These are phyloP conservation scores for Fusarium algeriense DNA, from an alignment of 2,329 filamentous ascomycete species.

Conservation along the genomic window DNA sequence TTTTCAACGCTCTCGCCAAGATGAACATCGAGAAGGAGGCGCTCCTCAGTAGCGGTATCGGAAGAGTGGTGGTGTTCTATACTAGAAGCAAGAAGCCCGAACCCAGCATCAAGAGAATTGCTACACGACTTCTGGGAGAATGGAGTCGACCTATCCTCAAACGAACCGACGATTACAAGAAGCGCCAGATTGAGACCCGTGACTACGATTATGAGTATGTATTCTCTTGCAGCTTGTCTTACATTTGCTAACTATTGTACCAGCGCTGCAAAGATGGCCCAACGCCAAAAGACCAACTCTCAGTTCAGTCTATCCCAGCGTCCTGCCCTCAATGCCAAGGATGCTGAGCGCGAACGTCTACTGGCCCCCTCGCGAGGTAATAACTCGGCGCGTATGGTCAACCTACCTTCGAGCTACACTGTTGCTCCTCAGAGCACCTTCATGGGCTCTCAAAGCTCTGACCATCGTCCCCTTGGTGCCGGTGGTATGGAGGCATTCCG, in stretches of 20 bases:
- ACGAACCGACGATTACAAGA: slow-evolving; percentile 93
- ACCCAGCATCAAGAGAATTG: slow-evolving; percentile 89
- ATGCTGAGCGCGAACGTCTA: slow-evolving; percentile 68
- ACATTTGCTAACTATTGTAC: slow-evolving; percentile 29
- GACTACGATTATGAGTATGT: slow-evolving; percentile 73
- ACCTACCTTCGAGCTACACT: slow-evolving; percentile 68
- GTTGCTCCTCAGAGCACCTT: slow-evolving; percentile 73
- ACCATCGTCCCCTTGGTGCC: slow-evolving; percentile 72
- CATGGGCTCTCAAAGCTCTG: slow-evolving; percentile 62
- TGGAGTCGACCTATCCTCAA: slow-evolving; percentile 97
- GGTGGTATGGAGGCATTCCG: slow-evolving; percentile 74
- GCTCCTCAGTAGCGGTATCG: slow-evolving; percentile 90
- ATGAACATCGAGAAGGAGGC: slow-evolving; percentile 93
- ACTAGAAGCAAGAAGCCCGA: slow-evolving; percentile 94
- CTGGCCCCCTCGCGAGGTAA: slow-evolving; percentile 67
- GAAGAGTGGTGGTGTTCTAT: slow-evolving; percentile 97
- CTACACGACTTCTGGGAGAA: slow-evolving; percentile 90
- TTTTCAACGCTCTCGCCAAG: slow-evolving; percentile 83
- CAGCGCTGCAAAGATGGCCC: slow-evolving; percentile 67
- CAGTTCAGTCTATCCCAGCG: slow-evolving; percentile 65
- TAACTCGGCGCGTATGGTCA: slow-evolving; percentile 69
- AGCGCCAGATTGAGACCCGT: slow-evolving; percentile 75
- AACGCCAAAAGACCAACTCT: slow-evolving; percentile 61
- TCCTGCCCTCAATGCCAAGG: slow-evolving; percentile 58
- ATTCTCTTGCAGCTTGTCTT: neutral